Base-by-base conservation (phyloP, 1,139 yeast genomes). In the Yamadazyma triangularis region DNA sequence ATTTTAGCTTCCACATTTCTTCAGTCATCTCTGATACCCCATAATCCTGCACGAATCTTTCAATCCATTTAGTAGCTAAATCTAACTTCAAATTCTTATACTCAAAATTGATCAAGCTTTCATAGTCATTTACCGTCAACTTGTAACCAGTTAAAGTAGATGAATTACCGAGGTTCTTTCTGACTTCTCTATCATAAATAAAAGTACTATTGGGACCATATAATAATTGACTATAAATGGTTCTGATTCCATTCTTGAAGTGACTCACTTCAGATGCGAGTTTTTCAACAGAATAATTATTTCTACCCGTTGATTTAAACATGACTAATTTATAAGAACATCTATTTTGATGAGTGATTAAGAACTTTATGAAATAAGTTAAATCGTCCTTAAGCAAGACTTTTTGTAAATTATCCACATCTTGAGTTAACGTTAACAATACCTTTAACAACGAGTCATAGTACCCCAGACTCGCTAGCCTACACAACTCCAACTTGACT, bases 11-110 rank as follows among this genome's bases (percentile, higher is more conserved):
- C 73, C 73, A 67, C 50, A 66, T 44, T 11, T 41, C 38, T 10
- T 47, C 43, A 2, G 69, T 54, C 61, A 61, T 58, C 2, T 32
- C 30, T 8, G 47, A 39, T n/a, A 41, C 29, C 0, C 43, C 41
- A 33, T 33, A 51, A 29, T 56, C 54, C 12, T 38, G 33, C 27
- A 60, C 61, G 32, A 65, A 58, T 26, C 56, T 43, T 26, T 50
- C 53, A 38, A 64, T 58, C 73, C 73, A 66, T 33, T 53, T 55
- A 4, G 62, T 50, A 2, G 68, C 71, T 39, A 65, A 50, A 42
- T 67, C 73, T 20, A 57, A 39, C 39, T 66, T 67, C 22, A 41
- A 45, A 41, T 60, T 62, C 33, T 46, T 42, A 30, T 59, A 45
- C 40, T 68, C 74, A 29, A 67, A 45, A 26, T 29, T 23, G 23